phyloP scores from a whole-genome alignment of 768 basidiomycete genomes.

The Rhodotorula paludigena region DNA sequence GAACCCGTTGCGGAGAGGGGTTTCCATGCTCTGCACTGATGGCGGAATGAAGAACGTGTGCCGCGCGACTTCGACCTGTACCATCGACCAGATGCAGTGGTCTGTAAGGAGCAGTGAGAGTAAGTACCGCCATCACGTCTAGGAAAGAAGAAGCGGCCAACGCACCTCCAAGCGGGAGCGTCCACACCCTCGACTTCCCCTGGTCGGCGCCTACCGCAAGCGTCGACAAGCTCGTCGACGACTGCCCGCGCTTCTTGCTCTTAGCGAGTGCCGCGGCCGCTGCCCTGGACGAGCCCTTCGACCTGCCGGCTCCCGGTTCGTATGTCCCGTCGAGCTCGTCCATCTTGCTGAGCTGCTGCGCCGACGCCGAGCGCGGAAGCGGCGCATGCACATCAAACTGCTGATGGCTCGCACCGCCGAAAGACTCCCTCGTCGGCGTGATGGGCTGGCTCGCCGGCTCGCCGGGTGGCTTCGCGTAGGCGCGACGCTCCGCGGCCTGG shows the following conservation, averaged over 20 bases:
- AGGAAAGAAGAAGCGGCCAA: slow-evolving; percentile 12
- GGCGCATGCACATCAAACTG: too few relatives aligned
- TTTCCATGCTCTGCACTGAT: slow-evolving; percentile 50
- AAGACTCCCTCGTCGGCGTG: slow-evolving; percentile 52
- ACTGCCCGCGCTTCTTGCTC: slow-evolving; percentile 18
- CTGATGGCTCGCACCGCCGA: too few relatives aligned
- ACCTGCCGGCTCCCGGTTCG: too few relatives aligned
- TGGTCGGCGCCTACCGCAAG: background rate
- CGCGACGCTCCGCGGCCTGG: slow-evolving; percentile 72
- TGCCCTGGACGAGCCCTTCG: too few relatives aligned
- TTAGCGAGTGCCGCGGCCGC: slow-evolving; percentile 66
- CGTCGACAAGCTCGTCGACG: slow-evolving; percentile 10
- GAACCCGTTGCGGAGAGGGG: background rate
- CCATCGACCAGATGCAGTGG: slow-evolving; percentile 22
- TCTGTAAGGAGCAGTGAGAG: slow-evolving; percentile 31
- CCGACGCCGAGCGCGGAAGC: too few relatives aligned
- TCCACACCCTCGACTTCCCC: slow-evolving; percentile 56
- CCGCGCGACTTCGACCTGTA: slow-evolving; percentile 68
- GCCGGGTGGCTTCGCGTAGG: slow-evolving; percentile 46
- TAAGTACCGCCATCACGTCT: background rate
- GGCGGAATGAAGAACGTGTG: slow-evolving; percentile 92
- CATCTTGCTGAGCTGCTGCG: too few relatives aligned
- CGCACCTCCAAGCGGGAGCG: slow-evolving; percentile 80
- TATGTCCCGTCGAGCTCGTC: too few relatives aligned
- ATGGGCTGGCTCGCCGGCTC: slow-evolving; percentile 4